Evolutionary conservation across 768 basidiomycete genomes (phyloP).

Genomic region (Tricholoma saponaceum): DNA sequence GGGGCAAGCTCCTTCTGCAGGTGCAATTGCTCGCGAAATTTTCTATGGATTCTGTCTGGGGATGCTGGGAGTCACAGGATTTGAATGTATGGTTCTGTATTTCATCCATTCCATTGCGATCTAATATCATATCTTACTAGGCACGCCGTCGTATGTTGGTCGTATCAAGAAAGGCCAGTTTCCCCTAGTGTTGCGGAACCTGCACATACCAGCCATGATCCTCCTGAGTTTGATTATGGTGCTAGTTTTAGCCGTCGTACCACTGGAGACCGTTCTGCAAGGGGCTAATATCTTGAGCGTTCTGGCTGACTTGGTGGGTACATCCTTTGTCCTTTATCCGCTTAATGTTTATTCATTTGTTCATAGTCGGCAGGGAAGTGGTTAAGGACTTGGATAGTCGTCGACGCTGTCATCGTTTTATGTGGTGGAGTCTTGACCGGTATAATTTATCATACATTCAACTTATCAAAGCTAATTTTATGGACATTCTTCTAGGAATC

Average conservation of each 20-base stretch:
- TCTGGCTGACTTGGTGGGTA: constrained; percentile 50
- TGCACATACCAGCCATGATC: constrained; percentile 56
- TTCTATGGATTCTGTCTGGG: constrained; percentile 69
- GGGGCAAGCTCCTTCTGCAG: constrained; percentile 27
- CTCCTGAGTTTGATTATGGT: constrained; percentile 56
- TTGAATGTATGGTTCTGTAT: constrained; percentile 46
- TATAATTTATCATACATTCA: constrained; percentile 11
- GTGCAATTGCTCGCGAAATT: constrained; percentile 38
- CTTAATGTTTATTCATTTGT: neutral
- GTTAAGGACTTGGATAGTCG: constrained; percentile 58
- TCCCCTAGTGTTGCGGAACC: constrained; percentile 58
- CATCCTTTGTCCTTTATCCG: neutral
- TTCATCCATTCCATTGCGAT: neutral
- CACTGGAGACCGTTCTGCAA: constrained; percentile 40
- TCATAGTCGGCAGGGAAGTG: constrained; percentile 53
- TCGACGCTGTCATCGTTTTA: constrained; percentile 68
- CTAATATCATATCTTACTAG: constrained; percentile 20
- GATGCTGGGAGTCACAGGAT: constrained; percentile 70
- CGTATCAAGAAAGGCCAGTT: constrained; percentile 53
- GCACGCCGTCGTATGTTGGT: constrained; percentile 62
- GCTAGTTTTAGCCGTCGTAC: constrained; percentile 56
- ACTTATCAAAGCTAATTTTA: neutral
- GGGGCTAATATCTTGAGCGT: constrained; percentile 62
- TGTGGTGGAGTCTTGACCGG: constrained; percentile 72
- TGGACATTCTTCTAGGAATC: constrained; percentile 36